phyloP scores from a whole-genome alignment of 176 grass and related monocot species.

The Olyra latifolia region DNA sequence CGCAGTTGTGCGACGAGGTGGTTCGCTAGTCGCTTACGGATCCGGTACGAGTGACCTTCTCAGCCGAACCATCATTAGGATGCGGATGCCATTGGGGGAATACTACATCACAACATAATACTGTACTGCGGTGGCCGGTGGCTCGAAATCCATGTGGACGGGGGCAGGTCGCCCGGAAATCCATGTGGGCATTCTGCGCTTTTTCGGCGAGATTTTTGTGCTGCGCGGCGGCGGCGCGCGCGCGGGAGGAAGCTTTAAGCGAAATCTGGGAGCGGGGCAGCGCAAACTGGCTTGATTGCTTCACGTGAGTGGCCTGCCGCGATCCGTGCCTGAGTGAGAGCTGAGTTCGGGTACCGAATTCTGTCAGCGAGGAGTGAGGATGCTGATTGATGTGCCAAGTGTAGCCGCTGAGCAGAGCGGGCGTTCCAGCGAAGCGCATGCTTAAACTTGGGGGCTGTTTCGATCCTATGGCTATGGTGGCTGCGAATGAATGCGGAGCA shows the following conservation, averaged over 20 bases:
- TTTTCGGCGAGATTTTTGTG: slow-evolving; percentile 17
- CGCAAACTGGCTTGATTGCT: neutral
- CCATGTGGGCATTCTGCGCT: neutral
- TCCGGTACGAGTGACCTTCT: neutral
- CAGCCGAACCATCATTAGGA: neutral
- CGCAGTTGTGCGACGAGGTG: neutral
- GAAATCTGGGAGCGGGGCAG: neutral
- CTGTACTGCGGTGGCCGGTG: neutral
- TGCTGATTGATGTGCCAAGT: neutral
- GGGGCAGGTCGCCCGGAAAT: too few relatives aligned
- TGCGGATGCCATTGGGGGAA: too few relatives aligned
- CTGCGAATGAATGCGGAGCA: neutral
- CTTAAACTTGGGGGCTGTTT: too few relatives aligned
- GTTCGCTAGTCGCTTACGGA: neutral
- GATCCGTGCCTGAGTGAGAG: too few relatives aligned
- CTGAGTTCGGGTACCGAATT: too few relatives aligned
- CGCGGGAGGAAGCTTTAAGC: neutral
- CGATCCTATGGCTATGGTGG: neutral
- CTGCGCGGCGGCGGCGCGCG: neutral
- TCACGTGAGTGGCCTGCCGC: neutral
- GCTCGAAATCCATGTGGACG: neutral
- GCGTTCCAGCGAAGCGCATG: too few relatives aligned
- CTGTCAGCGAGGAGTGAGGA: too few relatives aligned
- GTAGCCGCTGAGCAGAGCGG: neutral
- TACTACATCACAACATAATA: too few relatives aligned